phyloP scores from a whole-genome alignment of 2,329 filamentous ascomycete genomes.

The Fusarium sp. region DNA sequence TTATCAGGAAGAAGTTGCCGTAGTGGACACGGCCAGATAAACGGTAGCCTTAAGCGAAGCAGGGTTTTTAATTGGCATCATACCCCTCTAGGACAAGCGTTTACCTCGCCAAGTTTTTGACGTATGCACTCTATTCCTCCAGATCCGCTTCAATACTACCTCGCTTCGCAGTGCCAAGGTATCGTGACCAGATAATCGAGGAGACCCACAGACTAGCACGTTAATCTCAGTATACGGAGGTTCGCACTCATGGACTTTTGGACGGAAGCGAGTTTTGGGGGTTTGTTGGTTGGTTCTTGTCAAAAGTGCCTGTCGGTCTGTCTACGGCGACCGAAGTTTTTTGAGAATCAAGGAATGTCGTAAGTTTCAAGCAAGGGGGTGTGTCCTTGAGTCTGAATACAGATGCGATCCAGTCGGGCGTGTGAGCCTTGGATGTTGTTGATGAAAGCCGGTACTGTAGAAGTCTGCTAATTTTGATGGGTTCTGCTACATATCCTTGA shows the following conservation, averaged over 20 bases:
- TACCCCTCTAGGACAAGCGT: background rate
- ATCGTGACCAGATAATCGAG: background rate
- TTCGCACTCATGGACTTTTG: background rate
- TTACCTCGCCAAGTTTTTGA: background rate
- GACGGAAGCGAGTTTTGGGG: no score
- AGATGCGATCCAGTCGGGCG: no score
- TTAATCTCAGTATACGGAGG: rapidly evolving
- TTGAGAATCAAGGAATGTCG: background rate
- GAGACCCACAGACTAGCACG: background rate
- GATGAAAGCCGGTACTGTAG: background rate
- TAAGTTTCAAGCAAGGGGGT: background rate
- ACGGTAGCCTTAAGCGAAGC: background rate
- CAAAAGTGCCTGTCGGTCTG: background rate
- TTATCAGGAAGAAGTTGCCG: background rate
- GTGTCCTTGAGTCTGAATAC: rapidly evolving
- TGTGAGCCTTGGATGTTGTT: no score
- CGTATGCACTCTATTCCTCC: background rate
- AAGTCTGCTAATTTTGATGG: background rate
- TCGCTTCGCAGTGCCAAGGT: background rate
- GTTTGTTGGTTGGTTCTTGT: background rate
- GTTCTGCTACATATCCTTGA: background rate
- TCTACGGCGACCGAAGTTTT: no score
- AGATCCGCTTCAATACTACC: background rate
- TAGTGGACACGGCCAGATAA: background rate
- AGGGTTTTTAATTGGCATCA: background rate